phyloP scores from a whole-genome alignment of 2,329 filamentous ascomycete genomes.

The Pseudopyricularia cyperi region DNA sequence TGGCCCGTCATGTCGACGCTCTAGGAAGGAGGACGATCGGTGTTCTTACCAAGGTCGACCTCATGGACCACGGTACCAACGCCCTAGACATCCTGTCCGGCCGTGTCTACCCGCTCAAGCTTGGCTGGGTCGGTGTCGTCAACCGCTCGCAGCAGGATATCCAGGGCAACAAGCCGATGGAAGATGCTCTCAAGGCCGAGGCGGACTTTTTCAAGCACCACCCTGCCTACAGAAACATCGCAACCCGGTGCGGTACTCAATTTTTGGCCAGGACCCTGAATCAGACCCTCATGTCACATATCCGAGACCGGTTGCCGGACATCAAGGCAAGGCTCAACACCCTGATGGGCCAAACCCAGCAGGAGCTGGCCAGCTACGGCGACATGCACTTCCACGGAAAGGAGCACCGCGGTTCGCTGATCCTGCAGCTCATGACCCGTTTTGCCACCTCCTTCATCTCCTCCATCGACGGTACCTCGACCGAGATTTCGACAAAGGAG shows the following conservation, averaged over 20 bases:
- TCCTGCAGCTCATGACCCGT: slow-evolving; percentile 93
- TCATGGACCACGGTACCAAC: slow-evolving; percentile 98
- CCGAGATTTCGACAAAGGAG: slow-evolving; percentile 97
- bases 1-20: slow-evolving; percentile 91
- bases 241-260: slow-evolving; percentile 82
- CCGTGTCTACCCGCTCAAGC: slow-evolving; percentile 88
- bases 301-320: slow-evolving; percentile 87
- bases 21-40: slow-evolving; percentile 97
- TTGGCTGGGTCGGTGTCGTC: slow-evolving; percentile 95
- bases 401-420: slow-evolving; percentile 88
- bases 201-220: slow-evolving; percentile 94
- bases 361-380: slow-evolving; percentile 94
- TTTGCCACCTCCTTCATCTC: slow-evolving; percentile 97
- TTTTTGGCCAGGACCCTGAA: slow-evolving; percentile 92
- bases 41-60: slow-evolving; percentile 94
- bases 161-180: slow-evolving; percentile 85
- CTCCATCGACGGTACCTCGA: slow-evolving; percentile 96
- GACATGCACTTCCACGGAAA: slow-evolving; percentile 97
- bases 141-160: slow-evolving; percentile 98
- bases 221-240: slow-evolving; percentile 93
- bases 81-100: slow-evolving; percentile 98
- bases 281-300: slow-evolving; percentile 88
- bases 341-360: slow-evolving; percentile 98
- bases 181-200: slow-evolving; percentile 81
- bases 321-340: slow-evolving; percentile 98